Evolutionary conservation across 164 flowering plant genomes (phyloP).

Genomic region (Amborella trichopoda): DNA sequence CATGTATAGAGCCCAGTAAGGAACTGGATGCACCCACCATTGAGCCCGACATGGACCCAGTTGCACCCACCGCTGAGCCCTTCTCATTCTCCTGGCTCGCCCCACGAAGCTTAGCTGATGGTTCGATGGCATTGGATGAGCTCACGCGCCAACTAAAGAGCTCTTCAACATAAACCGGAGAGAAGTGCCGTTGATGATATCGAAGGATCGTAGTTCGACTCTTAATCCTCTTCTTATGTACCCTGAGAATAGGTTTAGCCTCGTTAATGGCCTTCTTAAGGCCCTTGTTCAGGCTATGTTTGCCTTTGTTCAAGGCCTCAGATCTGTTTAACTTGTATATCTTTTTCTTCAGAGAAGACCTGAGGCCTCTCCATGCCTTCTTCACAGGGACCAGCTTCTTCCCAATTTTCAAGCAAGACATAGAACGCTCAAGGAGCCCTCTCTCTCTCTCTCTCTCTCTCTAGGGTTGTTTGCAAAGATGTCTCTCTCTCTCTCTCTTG

Average conservation of each 20-base stretch:
- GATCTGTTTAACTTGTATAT: constrained; percentile 25
- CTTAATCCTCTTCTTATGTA: neutral
- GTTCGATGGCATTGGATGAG: no score
- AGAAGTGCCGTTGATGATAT: constrained; percentile 6
- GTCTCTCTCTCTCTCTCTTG: neutral
- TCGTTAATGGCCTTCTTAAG: neutral
- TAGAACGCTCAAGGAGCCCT: constrained; percentile 4
- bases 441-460: no score
- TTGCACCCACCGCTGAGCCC: neutral
- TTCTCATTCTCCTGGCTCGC: neutral
- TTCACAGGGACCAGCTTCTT: constrained; percentile 34
- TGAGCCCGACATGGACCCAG: neutral
- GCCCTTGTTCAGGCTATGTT: constrained; percentile 2
- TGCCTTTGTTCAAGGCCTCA: constrained; percentile 17
- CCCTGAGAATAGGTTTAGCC: neutral
- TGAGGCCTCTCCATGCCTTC: constrained; percentile 47
- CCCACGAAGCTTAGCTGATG: neutral
- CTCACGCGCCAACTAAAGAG: constrained; percentile 22
- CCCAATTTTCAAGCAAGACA: constrained; percentile 27
- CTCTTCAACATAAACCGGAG: constrained; percentile 34
- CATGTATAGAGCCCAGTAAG: no score
- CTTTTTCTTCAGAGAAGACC: constrained; percentile 28
- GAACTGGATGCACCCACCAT: no score
- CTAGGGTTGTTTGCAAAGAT: neutral
- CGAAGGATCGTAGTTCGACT: neutral